Evolutionary conservation across 257 asterid genomes (phyloP), one percentile per base, ranked within the genome.

Genomic region (Paraleonurus japonicus): DNA sequence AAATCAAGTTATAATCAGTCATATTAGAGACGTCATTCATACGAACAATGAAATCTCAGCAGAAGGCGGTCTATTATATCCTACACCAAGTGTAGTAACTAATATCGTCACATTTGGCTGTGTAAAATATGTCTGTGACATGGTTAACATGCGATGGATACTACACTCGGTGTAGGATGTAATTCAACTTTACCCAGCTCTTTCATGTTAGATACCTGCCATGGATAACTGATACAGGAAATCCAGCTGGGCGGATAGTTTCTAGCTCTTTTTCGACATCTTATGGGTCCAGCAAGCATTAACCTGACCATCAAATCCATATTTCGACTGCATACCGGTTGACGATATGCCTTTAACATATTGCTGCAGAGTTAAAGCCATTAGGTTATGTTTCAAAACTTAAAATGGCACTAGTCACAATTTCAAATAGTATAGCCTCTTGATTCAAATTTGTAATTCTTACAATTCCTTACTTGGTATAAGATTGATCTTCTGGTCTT

Each of bases 251-350:
- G 51, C 90, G 85, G 72, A 95, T 87, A 45, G 87, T 70, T 76
- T 90, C 98, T 16, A 90, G 50, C 71, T 95, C 98, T n/a, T 77
- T 68, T 73, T 60, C 0, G 90, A 76, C 79, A 92, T 30, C 61
- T 87, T 88, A 78, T 95, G 99, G 0, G 92, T 92, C 99, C 99
- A 95, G 75, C 99, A 95, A 26, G 99, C 98, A 72, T 92, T 92
- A 45, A 89, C 7, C 83, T 95, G 99, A 62, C 99, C 99, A 23
- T 90, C 97, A 76, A 92, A 95, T 72, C 98, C 99, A 71, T 78
- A 75, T 60, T 69, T 90, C 4, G 98, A 84, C 67, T 95, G 99
- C 99, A 95, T 95, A 16, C 99, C 99, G 1, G 91, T 76, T 51
- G 96, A 67, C 27, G 95, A 82, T 87, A 95, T 95, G 66, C 89